Conservation (phyloP, 2,329 filamentous ascomycete species). For the Tricladium varicosporioides region DNA sequence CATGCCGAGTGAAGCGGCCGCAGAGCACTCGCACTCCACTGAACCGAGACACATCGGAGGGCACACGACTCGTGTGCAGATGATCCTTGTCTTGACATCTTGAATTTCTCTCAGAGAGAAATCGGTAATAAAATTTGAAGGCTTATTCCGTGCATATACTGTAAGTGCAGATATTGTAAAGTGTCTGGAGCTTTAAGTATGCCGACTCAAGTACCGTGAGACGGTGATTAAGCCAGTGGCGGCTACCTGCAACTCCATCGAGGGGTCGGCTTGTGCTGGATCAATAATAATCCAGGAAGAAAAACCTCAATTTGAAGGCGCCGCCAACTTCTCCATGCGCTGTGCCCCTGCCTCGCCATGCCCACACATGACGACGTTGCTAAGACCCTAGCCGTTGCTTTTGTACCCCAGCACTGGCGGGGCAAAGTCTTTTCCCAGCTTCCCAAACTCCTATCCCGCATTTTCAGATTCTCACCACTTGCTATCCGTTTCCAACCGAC, state of each 20-base stretch:
- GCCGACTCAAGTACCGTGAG: not conserved
- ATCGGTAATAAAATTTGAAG: not conserved
- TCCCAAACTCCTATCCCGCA: not conserved
- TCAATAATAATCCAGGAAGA: not conserved
- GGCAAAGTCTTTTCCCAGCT: not conserved
- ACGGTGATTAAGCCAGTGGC: not conserved
- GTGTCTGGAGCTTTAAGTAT: too few species aligned
- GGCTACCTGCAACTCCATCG: not conserved
- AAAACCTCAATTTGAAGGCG: not conserved
- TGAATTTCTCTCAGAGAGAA: not conserved
- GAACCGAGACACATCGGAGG: not conserved
- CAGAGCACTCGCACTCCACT: not conserved
- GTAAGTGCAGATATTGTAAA: too few species aligned
- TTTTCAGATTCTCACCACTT: not conserved
- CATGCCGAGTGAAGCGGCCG: not conserved
- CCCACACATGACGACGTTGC: not conserved
- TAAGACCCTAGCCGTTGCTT: not conserved
- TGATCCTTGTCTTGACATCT: not conserved
- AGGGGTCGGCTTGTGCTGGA: not conserved
- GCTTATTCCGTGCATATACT: not conserved
- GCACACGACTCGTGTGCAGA: not conserved
- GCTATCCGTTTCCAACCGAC: slow-evolving; percentile 3
- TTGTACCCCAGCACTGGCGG: not conserved
- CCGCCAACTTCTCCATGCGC: not conserved
- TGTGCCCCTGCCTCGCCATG: not conserved